phyloP scores from a whole-genome alignment of 768 basidiomycete genomes.

The Hygrophorus pudorinus region DNA sequence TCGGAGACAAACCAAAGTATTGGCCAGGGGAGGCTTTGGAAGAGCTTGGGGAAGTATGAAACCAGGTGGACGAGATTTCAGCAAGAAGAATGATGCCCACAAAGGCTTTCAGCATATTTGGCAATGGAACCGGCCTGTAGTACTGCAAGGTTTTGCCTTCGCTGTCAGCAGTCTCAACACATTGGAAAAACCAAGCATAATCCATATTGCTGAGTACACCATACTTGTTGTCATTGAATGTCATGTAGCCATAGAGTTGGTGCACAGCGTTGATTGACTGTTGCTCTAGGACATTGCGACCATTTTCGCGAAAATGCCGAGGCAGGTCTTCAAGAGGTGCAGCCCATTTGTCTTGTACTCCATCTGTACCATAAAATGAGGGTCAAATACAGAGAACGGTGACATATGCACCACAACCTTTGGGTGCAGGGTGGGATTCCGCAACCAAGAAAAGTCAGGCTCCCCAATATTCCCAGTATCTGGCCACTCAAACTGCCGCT shows the following conservation, averaged over 20 bases:
- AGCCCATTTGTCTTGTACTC: conserved; percentile 11
- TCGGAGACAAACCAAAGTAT: background rate
- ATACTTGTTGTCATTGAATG: conserved; percentile 10
- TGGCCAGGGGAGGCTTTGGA: conserved; percentile 1
- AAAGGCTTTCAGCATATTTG: conserved; percentile 7
- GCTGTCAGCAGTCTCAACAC: conserved; percentile 3
- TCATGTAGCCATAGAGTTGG: conserved; percentile 12
- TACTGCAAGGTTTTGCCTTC: conserved; percentile 6
- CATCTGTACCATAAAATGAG: too few species aligned
- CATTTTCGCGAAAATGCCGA: conserved; percentile 2
- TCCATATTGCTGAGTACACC: conserved; percentile 10
- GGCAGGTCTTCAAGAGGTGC: conserved; percentile 7
- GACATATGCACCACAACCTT: too few species aligned
- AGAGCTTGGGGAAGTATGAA: conserved; percentile 7
- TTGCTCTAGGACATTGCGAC: conserved; percentile 1
- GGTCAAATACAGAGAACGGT: too few species aligned
- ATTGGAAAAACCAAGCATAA: conserved; percentile 10
- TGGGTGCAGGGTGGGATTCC: too few species aligned
- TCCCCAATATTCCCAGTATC: too few species aligned
- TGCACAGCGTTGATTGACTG: conserved; percentile 9
- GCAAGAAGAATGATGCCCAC: conserved; percentile 8
- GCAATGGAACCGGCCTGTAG: conserved; percentile 4
- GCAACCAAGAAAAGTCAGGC: too few species aligned
- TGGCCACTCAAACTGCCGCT: too few species aligned
- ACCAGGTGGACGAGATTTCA: conserved; percentile 4